Base-by-base conservation (phyloP, 805 yeast species). In the Lachancea waltii region DNA sequence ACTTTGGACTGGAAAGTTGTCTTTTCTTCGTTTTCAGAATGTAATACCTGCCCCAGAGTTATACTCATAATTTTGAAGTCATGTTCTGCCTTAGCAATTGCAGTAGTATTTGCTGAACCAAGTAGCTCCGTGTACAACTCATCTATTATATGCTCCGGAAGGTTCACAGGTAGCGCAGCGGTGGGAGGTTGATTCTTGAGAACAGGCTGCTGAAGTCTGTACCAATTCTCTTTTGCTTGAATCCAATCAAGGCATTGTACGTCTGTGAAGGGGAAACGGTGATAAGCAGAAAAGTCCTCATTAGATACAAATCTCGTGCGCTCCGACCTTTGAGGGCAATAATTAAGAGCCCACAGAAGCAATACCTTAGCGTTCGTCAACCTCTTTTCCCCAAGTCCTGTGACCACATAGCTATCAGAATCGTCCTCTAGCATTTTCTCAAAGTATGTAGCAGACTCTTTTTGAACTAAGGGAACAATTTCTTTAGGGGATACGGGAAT, bases 361-460 rank as follows among this genome's bases (percentile, higher is more conserved):
- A 59, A 37, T 28, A 46, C 47, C 27, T 49, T 47, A 5, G 62
- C 60, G 21, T 47, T 46, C 2, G 33, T 33, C 8, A 58, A 39
- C 17, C 58, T 47, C 40, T 54, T 57, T 15, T 33, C 36, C 7
- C 63, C 62, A 23, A 59, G 46, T 10, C 61, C 57, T 14, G 60
- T 55, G 10, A 54, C 44, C 15, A 44, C 30, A 32, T 44, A 51
- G 14, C 32, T 32, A 8, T 41, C 34, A n/a, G 43, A 36, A 15
- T 29, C 42, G 5, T 45, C 43, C 7, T 40, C 45, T 18, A 33
- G 23, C 13, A 35, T 27, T 17, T 29, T 21, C 33, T 53, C 57
- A 18, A 53, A 48, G 33, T 37, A 51, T 3, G 46, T 43, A 7
- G 50, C 51, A 24, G 49, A 43, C 31, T 53, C 52, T 17, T 43